Percentiles rank a stretch among this genome's conserved stretches.
Conservation (phyloP, 305 asterid genomes). For the Striga hermonthica region DNA sequence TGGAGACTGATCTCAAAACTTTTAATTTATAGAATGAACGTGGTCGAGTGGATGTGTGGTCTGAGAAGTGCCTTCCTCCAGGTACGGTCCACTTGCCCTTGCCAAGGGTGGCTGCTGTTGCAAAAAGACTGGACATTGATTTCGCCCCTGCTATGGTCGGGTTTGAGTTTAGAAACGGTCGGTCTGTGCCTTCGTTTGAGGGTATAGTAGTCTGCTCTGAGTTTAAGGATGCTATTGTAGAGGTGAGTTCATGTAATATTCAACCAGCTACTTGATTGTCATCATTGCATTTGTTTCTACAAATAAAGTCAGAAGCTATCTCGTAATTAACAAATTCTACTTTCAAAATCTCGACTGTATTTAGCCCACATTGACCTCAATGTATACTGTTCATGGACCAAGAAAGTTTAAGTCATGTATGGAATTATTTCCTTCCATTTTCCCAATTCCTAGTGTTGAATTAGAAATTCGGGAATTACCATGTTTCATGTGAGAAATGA, state of each 20-base stretch:
- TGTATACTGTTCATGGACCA: too few species aligned
- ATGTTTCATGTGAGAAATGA: too few species aligned
- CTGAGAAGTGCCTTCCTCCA: slow-evolving; percentile 95
- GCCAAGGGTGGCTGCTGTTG: slow-evolving; percentile 67
- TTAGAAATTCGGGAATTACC: too few species aligned
- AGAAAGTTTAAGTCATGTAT: too few species aligned
- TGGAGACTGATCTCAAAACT: slow-evolving; percentile 31
- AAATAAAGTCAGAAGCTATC: neutral
- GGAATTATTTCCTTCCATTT: too few species aligned
- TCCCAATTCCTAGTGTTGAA: too few species aligned
- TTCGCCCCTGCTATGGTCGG: slow-evolving; percentile 97
- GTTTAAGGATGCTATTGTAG: slow-evolving; percentile 72
- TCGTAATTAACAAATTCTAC: neutral
- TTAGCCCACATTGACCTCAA: neutral
- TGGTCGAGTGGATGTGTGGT: slow-evolving; percentile 97
- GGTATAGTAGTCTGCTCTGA: slow-evolving; percentile 89
- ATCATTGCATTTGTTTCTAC: neutral
- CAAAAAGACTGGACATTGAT: slow-evolving; percentile 69
- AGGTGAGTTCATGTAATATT: slow-evolving; percentile 44
- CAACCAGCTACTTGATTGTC: slow-evolving; percentile 4
- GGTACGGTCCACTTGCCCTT: slow-evolving; percentile 86
- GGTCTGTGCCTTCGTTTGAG: slow-evolving; percentile 64
- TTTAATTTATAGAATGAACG: slow-evolving; percentile 72
- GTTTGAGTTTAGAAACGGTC: slow-evolving; percentile 78
- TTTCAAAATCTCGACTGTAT: neutral